A percentile compares a stretch with the other conserved stretches of the same genome.
phyloP scores from a whole-genome alignment of 1,284 basidiomycete species.

The Ceratobasidium sp. region DNA sequence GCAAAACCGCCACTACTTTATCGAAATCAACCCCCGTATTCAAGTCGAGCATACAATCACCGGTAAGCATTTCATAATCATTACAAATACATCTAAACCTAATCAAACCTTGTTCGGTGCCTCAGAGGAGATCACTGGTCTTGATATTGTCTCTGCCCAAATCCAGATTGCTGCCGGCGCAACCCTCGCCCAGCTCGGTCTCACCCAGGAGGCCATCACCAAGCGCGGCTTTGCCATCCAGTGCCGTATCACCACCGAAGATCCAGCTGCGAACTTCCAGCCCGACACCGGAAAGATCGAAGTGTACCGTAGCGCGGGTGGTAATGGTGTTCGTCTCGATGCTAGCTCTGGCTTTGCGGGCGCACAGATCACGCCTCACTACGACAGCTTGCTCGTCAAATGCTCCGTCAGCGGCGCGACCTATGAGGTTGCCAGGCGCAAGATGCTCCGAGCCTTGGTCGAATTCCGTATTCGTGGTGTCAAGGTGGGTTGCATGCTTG shows the following conservation, averaged over 20 bases:
- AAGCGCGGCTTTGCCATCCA: conserved; percentile 98
- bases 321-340: conserved; percentile 97
- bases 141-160: conserved; percentile 97
- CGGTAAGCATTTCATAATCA: conserved; percentile 57
- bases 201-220: conserved; percentile 95
- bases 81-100: conserved; percentile 6
- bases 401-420: conserved; percentile 95
- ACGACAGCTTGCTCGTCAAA: conserved; percentile 97
- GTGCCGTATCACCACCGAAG: conserved; percentile 99
- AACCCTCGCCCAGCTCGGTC: conserved; percentile 90
- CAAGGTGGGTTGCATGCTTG: conserved; percentile 62
- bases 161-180: conserved; percentile 99
- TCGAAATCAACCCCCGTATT: conserved; percentile 97
- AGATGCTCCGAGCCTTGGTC: conserved; percentile 98
- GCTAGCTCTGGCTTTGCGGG: conserved; percentile 98
- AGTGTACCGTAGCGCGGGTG: conserved; percentile 97
- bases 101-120: conserved; percentile 34
- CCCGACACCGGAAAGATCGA: conserved; percentile 99
- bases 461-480: conserved; percentile 99
- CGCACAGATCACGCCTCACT: conserved; percentile 99
- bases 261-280: conserved; percentile 88
- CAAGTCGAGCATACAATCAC: conserved; percentile 99
- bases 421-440: conserved; percentile 96
- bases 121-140: conserved; percentile 95
- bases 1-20: conserved; percentile 95